Conservation (phyloP, 2,329 filamentous ascomycete genomes). For the Ceratocystis eucalypticola region DNA sequence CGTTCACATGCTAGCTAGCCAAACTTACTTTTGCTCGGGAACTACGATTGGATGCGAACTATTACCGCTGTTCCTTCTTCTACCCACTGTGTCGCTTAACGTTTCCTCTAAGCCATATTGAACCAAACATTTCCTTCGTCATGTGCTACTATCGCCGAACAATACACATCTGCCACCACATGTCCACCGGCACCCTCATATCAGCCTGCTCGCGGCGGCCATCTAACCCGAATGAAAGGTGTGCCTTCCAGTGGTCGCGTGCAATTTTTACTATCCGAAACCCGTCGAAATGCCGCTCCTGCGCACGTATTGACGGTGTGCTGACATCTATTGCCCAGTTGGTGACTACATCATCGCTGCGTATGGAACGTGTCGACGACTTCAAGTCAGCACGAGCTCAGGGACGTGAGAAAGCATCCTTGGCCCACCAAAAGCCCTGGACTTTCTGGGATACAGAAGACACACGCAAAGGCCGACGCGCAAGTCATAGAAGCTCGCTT, state of each 20-base stretch:
- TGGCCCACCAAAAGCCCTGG: constrained; percentile 14
- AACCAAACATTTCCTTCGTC: background rate
- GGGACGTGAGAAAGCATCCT: background rate
- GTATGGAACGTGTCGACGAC: constrained; percentile 11
- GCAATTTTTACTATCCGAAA: constrained; percentile 18
- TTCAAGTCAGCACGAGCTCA: constrained; percentile 5
- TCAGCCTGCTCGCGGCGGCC: constrained; percentile 14
- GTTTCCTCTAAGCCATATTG: too few relatives aligned
- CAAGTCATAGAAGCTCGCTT: background rate
- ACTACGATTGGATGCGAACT: background rate
- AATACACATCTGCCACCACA: constrained; percentile 21
- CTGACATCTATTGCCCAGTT: constrained; percentile 13
- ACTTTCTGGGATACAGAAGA: constrained; percentile 15
- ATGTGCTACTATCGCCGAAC: constrained; percentile 22
- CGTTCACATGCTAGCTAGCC: background rate
- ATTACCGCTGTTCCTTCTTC: background rate
- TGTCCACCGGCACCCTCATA: constrained; percentile 14
- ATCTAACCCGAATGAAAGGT: background rate
- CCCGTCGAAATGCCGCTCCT: constrained; percentile 13
- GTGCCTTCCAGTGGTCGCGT: constrained; percentile 18
- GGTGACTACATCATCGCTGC: constrained; percentile 9
- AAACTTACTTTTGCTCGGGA: background rate
- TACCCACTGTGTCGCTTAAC: background rate
- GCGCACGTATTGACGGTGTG: constrained; percentile 11
- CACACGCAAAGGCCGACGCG: background rate